phyloP scores from a whole-genome alignment of 139 green algal species.

The Chlamydomonas asymmetrica region DNA sequence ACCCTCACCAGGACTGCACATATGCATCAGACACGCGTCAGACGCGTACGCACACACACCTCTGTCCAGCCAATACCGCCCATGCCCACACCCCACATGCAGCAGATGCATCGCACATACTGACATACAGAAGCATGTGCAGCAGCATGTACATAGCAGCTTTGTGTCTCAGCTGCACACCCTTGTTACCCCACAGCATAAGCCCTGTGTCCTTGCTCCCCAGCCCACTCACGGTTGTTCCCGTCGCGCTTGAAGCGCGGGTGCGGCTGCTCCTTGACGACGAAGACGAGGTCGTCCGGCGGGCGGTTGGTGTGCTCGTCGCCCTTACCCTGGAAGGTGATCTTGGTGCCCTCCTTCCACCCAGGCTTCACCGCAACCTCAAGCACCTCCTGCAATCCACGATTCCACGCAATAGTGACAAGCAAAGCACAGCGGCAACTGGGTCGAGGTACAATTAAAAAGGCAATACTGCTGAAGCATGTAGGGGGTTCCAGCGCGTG shows the following conservation, averaged over 20 bases:
- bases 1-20: no score
- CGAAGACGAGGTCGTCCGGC: slow-evolving; percentile 47
- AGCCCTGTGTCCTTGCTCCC: not conserved
- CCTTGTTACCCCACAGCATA: no score
- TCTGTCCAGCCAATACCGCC: not conserved
- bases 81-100: not conserved
- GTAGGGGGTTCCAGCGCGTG: no score
- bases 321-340: slow-evolving; percentile 49
- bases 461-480: no score
- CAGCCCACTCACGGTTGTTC: slow-evolving; percentile 21
- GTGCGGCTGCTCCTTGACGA: slow-evolving; percentile 43
- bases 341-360: slow-evolving; percentile 66
- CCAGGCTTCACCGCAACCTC: slow-evolving; percentile 65
- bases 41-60: not conserved
- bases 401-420: no score
- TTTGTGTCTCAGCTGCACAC: no score
- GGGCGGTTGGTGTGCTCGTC: slow-evolving; percentile 47
- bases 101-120: not conserved
- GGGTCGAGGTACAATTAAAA: no score
- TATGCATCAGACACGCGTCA: no score
- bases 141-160: not conserved
- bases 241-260: slow-evolving; percentile 36
- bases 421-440: no score
- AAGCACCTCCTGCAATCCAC: slow-evolving; percentile 68
- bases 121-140: not conserved